phyloP scores from a whole-genome alignment of 2,329 filamentous ascomycete genomes.

The Colletotrichum endophyticum region DNA sequence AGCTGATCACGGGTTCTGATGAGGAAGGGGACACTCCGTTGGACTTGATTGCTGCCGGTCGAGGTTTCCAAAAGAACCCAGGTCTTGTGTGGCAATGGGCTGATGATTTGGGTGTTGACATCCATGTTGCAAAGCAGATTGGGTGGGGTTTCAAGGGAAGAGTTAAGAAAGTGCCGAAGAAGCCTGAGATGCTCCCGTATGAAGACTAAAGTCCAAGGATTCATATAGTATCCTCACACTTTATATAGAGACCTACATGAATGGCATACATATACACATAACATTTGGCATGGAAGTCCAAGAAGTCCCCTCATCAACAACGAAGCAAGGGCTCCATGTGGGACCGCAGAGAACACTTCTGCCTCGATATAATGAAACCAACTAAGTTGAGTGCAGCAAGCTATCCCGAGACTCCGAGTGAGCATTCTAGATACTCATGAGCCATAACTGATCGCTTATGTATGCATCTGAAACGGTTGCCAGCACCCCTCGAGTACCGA shows the following conservation, averaged over 20 bases:
- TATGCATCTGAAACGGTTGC: not conserved
- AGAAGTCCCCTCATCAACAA: not conserved
- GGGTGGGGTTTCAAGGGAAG: slow-evolving; percentile 58
- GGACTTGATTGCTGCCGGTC: slow-evolving; percentile 54
- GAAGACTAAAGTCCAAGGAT: not conserved
- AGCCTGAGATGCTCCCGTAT: not conserved
- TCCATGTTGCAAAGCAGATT: slow-evolving; percentile 58
- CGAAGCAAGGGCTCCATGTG: not conserved
- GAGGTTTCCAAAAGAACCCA: slow-evolving; percentile 64
- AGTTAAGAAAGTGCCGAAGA: slow-evolving; percentile 8
- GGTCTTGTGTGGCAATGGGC: slow-evolving; percentile 61
- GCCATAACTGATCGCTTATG: not conserved
- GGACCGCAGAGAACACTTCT: not conserved
- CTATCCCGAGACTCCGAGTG: not conserved
- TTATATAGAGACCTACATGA: not conserved
- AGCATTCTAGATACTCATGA: not conserved
- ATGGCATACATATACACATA: not conserved
- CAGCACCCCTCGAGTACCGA: not conserved
- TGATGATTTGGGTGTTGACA: slow-evolving; percentile 52
- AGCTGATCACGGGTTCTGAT: not conserved
- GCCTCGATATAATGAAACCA: not conserved
- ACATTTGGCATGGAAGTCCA: not conserved
- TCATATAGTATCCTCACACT: not conserved
- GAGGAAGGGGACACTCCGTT: slow-evolving; percentile 26
- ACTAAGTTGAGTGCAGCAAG: not conserved